Evolutionary conservation across 108 stramenopile genomes (phyloP), one percentile per base, ranked within the genome.

Genomic region (Cyclotella cryptica): DNA sequence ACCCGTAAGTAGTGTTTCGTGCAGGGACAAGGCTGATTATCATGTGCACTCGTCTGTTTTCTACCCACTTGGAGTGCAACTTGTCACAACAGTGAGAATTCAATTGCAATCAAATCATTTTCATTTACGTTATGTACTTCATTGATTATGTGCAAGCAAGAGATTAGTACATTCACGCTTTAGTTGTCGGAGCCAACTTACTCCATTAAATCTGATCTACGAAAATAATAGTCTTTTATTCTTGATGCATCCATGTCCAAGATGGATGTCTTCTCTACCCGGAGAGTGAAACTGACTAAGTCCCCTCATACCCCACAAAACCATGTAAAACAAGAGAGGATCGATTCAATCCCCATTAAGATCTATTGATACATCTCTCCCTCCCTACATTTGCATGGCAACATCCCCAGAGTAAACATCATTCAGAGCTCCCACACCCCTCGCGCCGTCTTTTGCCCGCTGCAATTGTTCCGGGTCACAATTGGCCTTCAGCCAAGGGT

Each of bases 401-500:
- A 68, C 44, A 62, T 72, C 71, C 30, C 71, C 71, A 26, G 26
- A 21, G 39, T 58, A 72, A 0, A 59, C 55, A 62, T 61, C 71
- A 72, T 72, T 72, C 60, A 61, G 51, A 14, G 78, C 24, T 22
- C 52, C 64, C 7, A 78, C 78, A 13, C 91, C 93, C 76, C 85
- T 76, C 22, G 94, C 94, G 29, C 91, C 90, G 70, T 92, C 90
- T 80, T 86, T 92, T 46, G 87, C 79, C 30, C 77, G 72, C 51
- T 88, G 88, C 60, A 95, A 70, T 59, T 79, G 71, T 10, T 86
- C 85, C 42, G 85, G 91, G 71, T 93, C 94, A 57, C 90, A 91
- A 71, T 95, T 90, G 59, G 86, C 64, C 29, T 89, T 84, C 29
- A 96, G 83, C 95, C 95, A 96, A 42, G 92, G 90, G 80, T 96